Base-by-base conservation (phyloP, 2,329 filamentous ascomycete genomes). In the Colletotrichum scovillei region DNA sequence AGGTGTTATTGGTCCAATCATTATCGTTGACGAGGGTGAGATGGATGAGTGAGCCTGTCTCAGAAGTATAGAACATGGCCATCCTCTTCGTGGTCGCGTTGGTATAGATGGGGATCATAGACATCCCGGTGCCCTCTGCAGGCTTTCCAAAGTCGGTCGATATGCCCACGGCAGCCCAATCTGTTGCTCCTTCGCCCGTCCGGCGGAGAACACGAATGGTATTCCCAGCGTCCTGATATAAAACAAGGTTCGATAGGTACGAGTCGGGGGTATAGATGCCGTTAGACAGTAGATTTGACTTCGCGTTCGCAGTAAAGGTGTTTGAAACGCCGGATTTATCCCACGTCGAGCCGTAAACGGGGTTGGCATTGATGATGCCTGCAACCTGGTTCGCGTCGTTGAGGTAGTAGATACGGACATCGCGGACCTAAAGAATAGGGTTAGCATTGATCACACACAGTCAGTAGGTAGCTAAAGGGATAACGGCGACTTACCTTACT, bases 321-420 rank as follows among this genome's bases (percentile, higher is more conserved):
- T 63, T 32, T 0, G 73, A 74, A 12, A 75, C 57, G 14, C 70
- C 66, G n/a, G 71, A 75, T 35, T 66, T 58, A n/a, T 66, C 58
- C 73, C 73, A 75, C 2, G n/a, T 42, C 19, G 46, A 46, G n/a
- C 52, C 57, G 35, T 73, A 55, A 42, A 58, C 42, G 1, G 63
- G 73, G 16, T 66, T 64, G 7, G 4, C 56, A 28, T 55, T 74
- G 53, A 75, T 67, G 26, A 63, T 56, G 38, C 73, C 73, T 14
- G 64, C 60, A 35, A 75, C 60, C n/a, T 63, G 66, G 52, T 74
- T 71, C 4, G 65, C 35, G 6, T 70, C 28, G 57, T 66, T 67
- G 1, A 75, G 52, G 32, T 69, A 73, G 57, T 75, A 75, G 16
- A 75, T 66, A 11, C 73, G 73, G 8, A 57, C 24, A 11, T 75